A percentile compares a stretch with the other conserved stretches of the same genome.
Conservation (phyloP, 2,329 filamentous ascomycete species). For the Raffaelea albimanens region DNA sequence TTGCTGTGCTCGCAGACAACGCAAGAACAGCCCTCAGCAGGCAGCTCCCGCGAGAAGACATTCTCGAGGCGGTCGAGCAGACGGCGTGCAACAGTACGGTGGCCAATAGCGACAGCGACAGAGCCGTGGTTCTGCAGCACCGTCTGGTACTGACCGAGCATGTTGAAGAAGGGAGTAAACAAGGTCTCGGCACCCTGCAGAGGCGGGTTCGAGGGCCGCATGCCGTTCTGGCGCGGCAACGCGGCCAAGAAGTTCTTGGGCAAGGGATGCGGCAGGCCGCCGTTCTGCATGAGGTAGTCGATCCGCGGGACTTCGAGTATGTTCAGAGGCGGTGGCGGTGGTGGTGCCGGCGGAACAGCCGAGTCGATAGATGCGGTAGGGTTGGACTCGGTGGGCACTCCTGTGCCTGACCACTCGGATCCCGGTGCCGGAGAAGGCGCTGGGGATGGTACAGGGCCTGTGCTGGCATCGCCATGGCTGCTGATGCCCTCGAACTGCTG, state of each 20-base stretch:
- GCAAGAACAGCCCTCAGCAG: slow-evolving; percentile 75
- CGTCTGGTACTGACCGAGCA: slow-evolving; percentile 76
- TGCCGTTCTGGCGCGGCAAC: slow-evolving; percentile 35
- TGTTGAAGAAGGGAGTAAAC: slow-evolving; percentile 72
- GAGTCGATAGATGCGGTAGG: slow-evolving; percentile 13
- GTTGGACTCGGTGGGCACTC: neutral
- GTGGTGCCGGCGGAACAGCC: slow-evolving; percentile 44
- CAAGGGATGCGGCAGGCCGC: slow-evolving; percentile 63
- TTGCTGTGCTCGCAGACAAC: slow-evolving; percentile 59
- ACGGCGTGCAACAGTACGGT: slow-evolving; percentile 84
- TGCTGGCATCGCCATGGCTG: neutral
- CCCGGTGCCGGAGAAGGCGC: slow-evolving; percentile 3
- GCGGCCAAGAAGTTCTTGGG: slow-evolving; percentile 65
- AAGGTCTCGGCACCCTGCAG: slow-evolving; percentile 60
- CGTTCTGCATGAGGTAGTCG: slow-evolving; percentile 86
- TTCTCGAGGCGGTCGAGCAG: slow-evolving; percentile 85
- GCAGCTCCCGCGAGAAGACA: slow-evolving; percentile 88
- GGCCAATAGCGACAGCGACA: slow-evolving; percentile 88
- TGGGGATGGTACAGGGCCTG: slow-evolving; percentile 23
- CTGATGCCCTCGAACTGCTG: slow-evolving; percentile 12
- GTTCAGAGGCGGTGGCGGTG: slow-evolving; percentile 67
- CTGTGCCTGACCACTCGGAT: slow-evolving; percentile 3
- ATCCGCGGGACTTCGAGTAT: slow-evolving; percentile 68
- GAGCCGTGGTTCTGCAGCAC: slow-evolving; percentile 81
- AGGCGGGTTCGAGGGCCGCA: slow-evolving; percentile 38